Base-by-base conservation (phyloP, 1,284 basidiomycete genomes). In the Moniliella sp. region DNA sequence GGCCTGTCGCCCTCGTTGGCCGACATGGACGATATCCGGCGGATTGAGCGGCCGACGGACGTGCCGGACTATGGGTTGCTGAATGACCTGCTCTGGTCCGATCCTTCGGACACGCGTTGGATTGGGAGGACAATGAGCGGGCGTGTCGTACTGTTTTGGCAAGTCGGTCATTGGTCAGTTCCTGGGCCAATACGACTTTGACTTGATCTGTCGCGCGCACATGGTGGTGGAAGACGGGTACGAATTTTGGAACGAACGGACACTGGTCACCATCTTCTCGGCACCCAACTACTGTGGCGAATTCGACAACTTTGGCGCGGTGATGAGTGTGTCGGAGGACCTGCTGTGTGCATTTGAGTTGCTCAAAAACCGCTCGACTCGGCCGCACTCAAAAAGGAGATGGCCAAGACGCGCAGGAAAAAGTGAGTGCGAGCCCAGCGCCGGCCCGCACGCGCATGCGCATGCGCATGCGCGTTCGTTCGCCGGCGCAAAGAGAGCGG, bases 51-150 rank as follows among this genome's bases (percentile, higher is more conserved):
- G 39, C 91, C 91, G 9, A 94, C 91, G 31, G 91, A 97, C 61
- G 91, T 99, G 10, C 91, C 91, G n/a, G 91, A 97, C 65, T 97
- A 84, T 57, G 91, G 91, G 14, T 69, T 99, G 25, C 69, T 99
- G 37, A 97, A 97, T 56, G 91, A 99, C 63, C 68, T 99, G 19
- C 68, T 99, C 32, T 99, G 91, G 91, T 88, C 80, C 16, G 91
- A 99, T 66, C 91, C 91, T 14, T 84, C 79, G 26, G 91, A 99
- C 62, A 93, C 86, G 11, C 91, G 9, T 62, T 82, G 25, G 91
- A 97, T 57, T 99, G 91, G 91, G 91, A 97, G 65, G 91, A 99
- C 63, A 99, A 97, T 62, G 91, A 99, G 62, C 70, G 91, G 91
- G 91, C n/a, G 91, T 99, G 35, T 91, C 83, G 58, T 97, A 91